Evolutionary conservation across 768 basidiomycete genomes (phyloP).

Genomic region (Tricholoma furcatifolium): DNA sequence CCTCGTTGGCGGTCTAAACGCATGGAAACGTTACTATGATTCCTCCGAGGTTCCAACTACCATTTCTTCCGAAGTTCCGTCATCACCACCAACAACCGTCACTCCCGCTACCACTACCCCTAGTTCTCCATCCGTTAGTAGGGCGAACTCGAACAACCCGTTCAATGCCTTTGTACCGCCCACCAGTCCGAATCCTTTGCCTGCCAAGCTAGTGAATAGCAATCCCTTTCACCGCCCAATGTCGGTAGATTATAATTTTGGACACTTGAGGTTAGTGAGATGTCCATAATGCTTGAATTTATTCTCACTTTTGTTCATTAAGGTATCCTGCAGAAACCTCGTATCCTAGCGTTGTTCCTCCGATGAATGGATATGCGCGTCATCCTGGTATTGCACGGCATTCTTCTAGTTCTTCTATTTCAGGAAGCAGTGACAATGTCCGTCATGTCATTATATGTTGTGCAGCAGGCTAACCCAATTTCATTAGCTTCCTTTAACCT

Average conservation of each 20-base stretch:
- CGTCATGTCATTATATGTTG: background rate
- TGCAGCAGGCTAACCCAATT: background rate
- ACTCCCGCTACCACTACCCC: background rate
- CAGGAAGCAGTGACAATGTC: constrained; percentile 52
- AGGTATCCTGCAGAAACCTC: constrained; percentile 44
- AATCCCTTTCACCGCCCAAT: constrained; percentile 22
- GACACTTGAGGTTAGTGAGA: constrained; percentile 40
- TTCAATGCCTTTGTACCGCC: constrained; percentile 19
- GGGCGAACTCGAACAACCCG: constrained; percentile 24
- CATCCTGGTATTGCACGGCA: constrained; percentile 43
- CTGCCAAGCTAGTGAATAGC: constrained; percentile 4
- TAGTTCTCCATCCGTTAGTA: constrained; percentile 22
- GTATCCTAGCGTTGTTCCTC: constrained; percentile 26
- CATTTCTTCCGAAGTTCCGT: constrained; percentile 4
- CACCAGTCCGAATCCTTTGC: constrained; percentile 20
- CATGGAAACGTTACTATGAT: constrained; percentile 68
- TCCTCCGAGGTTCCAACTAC: constrained; percentile 23
- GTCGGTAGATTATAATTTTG: constrained; percentile 40
- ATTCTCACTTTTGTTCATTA: background rate
- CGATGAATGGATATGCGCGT: constrained; percentile 28
- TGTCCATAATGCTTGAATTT: background rate
- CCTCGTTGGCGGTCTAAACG: constrained; percentile 80
- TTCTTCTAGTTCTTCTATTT: constrained; percentile 41
- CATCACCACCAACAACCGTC: background rate
- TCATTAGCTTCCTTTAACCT: constrained; percentile 31